Evolutionary conservation across 1,284 basidiomycete genomes (phyloP).

Genomic region (Rhodotorula sp.): DNA sequence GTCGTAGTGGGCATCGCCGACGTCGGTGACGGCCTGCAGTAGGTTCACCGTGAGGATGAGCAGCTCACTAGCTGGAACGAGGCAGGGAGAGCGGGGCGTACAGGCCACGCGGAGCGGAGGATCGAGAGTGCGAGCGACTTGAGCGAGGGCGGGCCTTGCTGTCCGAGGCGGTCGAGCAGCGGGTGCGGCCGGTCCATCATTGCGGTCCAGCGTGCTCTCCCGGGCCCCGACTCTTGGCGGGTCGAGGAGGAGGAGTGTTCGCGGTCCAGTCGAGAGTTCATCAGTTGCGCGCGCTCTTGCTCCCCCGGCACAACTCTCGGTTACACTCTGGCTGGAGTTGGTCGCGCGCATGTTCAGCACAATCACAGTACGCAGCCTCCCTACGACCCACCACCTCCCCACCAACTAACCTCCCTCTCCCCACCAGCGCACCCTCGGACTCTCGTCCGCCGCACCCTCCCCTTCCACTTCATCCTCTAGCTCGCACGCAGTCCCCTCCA

Average conservation of each 20-base stretch:
- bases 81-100: not conserved
- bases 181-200: not conserved
- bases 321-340: no score
- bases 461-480: constrained; percentile 49
- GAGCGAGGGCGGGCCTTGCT: not conserved
- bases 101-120: constrained; percentile 14
- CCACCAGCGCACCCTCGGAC: not conserved
- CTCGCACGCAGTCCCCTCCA: not conserved
- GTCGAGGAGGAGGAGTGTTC: not conserved
- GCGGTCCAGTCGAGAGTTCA: not conserved
- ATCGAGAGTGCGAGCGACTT: constrained; percentile 2
- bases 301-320: not conserved
- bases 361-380: not conserved
- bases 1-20: constrained; percentile 27
- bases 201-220: accelerated
- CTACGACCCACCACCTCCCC: not conserved
- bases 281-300: not conserved
- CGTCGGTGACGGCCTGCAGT: constrained; percentile 20
- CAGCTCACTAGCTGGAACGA: no score
- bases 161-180: constrained; percentile 4
- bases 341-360: not conserved
- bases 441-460: not conserved
- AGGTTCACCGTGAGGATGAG: not conserved
- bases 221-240: accelerated
- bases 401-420: not conserved